Conservation (phyloP, 2,329 filamentous ascomycete species). For the Trichoderma hamatum region DNA sequence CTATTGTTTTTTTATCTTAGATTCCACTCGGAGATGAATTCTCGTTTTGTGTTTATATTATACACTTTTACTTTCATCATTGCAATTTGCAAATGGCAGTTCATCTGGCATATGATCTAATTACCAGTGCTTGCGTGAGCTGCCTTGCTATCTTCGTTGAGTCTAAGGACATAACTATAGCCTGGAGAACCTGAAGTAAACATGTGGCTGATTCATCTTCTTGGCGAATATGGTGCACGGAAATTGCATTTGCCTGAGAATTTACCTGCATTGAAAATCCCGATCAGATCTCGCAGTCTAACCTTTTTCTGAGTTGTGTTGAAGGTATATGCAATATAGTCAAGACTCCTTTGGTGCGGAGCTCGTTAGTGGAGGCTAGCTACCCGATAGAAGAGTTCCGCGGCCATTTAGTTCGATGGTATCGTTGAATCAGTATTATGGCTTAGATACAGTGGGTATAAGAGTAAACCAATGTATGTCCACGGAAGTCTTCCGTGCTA, state of each 20-base stretch:
- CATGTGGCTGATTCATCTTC: background rate
- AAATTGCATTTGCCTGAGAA: no score
- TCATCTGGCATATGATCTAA: no score
- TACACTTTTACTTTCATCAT: background rate
- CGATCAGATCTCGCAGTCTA: no score
- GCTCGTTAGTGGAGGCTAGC: background rate
- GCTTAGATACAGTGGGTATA: background rate
- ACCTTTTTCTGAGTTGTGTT: no score
- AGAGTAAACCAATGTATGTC: background rate
- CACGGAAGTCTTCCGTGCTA: background rate
- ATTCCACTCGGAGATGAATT: background rate
- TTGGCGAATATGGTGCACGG: no score
- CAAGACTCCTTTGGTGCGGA: background rate
- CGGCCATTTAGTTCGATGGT: background rate
- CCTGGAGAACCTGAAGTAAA: background rate
- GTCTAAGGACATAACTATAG: no score
- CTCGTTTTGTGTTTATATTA: background rate
- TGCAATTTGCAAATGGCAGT: background rate
- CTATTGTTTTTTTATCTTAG: background rate
- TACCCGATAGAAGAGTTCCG: background rate
- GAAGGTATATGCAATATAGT: no score
- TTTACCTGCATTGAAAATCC: no score
- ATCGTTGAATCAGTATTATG: background rate
- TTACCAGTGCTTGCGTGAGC: no score
- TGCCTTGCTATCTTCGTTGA: no score